Base-by-base conservation (phyloP, 805 yeast species). In the Candida sanyiensis region DNA sequence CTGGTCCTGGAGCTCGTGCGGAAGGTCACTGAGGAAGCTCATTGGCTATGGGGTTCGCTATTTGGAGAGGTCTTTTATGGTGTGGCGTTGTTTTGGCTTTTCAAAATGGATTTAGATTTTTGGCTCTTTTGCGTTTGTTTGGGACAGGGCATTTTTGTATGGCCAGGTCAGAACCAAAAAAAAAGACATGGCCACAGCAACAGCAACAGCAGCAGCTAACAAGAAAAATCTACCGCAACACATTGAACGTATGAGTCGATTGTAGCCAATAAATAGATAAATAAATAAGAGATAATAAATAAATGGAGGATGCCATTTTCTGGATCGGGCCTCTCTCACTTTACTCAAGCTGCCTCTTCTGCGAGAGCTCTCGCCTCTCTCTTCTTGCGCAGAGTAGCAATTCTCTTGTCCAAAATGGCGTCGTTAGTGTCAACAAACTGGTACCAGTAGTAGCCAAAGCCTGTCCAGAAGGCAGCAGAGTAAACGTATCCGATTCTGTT, bases 401-500 rank as follows among this genome's bases (percentile, higher is more conserved):
- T 49, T 50, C 73, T 60, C 28, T 50, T 46, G 13, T 65, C 68
- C 23, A 67, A 48, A 23, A 69, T 46, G 22, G 48, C 47, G 39
- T 67, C 67, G 43, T 67, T 67, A 12, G 52, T 52, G 21, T 65
- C 69, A 30, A 58, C 64, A 58, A 67, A 55, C 29, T 52, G 39
- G 43, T 64, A 60, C 46, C 64, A 67, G 3, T 44, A 45, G 42
- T 66, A 66, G 0, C 74, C 74, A 23, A 67, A 37, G 2, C 61
- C 70, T 5, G 64, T 59, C 67, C 72, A 67, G 41, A 64, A 54
- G 6, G 61, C 69, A n/a, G 67, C 73, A 13, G 72, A 67, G 40
- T 58, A 61, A 5, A 62, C 59, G 42, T 64, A 69, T 13, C 70
- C 73, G 42, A 59, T 37, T 33, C 68, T 70, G 37, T 60, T 56